Evolutionary conservation across 352 stramenopile genomes (phyloP).

Genomic region (Pythium volutum): DNA sequence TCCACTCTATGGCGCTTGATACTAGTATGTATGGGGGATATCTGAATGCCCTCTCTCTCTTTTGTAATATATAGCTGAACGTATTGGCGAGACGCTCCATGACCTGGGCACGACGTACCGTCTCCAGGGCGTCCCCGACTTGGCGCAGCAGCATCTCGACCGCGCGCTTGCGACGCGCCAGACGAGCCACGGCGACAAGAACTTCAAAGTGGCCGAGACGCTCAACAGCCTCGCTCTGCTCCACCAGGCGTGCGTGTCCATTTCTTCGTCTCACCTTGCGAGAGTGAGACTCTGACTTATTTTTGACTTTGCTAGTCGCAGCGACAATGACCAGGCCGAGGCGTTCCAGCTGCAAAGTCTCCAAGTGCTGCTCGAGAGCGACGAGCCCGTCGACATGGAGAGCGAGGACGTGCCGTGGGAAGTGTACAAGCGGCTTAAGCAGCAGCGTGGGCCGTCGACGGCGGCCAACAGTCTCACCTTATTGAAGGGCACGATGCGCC

Average conservation of each 20-base stretch:
- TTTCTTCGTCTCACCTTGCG: background rate
- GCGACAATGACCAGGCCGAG: constrained; percentile 36
- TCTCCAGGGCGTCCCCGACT: constrained; percentile 42
- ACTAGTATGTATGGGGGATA: too few relatives aligned
- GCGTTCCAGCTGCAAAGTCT: constrained; percentile 59
- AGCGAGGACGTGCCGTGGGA: constrained; percentile 77
- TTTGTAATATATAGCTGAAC: constrained; percentile 31
- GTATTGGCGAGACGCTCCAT: constrained; percentile 61
- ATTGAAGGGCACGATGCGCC: constrained; percentile 60
- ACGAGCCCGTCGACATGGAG: constrained; percentile 66
- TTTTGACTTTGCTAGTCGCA: constrained; percentile 14
- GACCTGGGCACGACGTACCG: constrained; percentile 68
- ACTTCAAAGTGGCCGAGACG: constrained; percentile 70
- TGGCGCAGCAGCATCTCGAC: constrained; percentile 60
- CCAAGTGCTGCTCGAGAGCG: constrained; percentile 42
- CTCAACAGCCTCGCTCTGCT: constrained; percentile 76
- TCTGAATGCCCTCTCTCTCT: too few relatives aligned
- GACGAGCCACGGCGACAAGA: constrained; percentile 48
- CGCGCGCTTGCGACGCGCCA: constrained; percentile 46
- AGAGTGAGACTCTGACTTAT: background rate
- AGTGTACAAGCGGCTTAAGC: constrained; percentile 73
- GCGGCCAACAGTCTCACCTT: constrained; percentile 60
- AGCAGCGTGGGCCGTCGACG: constrained; percentile 57
- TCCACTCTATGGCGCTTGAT: background rate
- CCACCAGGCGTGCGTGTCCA: constrained; percentile 31